Percentiles rank a stretch among this genome's conserved stretches.
Evolutionary conservation across 2,329 filamentous ascomycete species (phyloP).

Genomic region (Fusarium subglutinans): DNA sequence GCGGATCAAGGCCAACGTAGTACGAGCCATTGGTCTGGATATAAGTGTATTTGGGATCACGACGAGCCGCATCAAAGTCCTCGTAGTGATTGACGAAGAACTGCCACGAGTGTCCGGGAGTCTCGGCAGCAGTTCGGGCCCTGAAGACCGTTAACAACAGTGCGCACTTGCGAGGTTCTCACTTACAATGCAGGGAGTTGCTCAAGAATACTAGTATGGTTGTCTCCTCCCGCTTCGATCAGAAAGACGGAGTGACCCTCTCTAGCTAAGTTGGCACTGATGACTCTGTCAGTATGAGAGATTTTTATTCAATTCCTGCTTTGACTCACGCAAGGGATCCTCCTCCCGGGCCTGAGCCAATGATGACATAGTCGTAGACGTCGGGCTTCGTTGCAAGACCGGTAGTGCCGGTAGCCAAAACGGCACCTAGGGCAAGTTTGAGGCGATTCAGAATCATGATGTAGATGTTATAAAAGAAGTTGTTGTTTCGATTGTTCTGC

Average conservation of each 20-base stretch:
- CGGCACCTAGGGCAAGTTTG: neutral
- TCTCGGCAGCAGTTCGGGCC: neutral
- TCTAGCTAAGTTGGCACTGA: neutral
- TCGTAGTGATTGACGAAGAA: conserved; percentile 11
- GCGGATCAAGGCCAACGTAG: conserved; percentile 7
- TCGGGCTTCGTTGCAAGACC: neutral
- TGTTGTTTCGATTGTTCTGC: neutral
- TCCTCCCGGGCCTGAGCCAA: neutral
- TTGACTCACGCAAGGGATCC: neutral
- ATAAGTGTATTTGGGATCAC: conserved; percentile 8
- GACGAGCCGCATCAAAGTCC: conserved; percentile 1
- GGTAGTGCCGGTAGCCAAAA: neutral
- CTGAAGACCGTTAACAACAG: accelerated
- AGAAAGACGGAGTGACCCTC: conserved; percentile 7
- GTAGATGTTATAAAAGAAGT: too few relatives aligned
- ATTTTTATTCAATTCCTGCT: accelerated
- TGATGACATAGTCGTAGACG: conserved; percentile 7
- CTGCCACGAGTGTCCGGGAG: neutral
- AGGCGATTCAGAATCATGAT: neutral
- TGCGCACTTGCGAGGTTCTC: accelerated
- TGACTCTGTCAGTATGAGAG: neutral
- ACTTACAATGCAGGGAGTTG: neutral
- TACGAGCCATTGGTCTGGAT: conserved; percentile 8
- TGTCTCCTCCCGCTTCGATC: conserved; percentile 3
- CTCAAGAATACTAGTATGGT: neutral